Conservation (phyloP, 108 stramenopile species). For the Fragilariopsis cylindrus region DNA sequence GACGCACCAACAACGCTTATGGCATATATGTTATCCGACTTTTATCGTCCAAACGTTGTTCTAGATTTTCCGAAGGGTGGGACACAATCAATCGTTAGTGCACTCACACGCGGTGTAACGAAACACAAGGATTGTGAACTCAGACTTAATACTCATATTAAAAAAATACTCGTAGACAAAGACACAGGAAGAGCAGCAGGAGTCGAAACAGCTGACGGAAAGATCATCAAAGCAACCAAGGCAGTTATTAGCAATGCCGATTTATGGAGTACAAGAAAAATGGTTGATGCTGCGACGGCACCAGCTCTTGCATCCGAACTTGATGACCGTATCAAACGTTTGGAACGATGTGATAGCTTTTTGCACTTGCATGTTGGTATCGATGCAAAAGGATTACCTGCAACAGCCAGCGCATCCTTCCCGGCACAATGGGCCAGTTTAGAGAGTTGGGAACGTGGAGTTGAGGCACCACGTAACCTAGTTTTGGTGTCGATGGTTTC, state of each 20-base stretch:
- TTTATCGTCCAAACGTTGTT: slow-evolving; percentile 85
- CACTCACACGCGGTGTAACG: slow-evolving; percentile 85
- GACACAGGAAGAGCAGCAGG: slow-evolving; percentile 63
- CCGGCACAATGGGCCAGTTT: slow-evolving; percentile 92
- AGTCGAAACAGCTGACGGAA: slow-evolving; percentile 68
- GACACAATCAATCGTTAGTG: slow-evolving; percentile 79
- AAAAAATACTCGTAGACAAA: slow-evolving; percentile 82
- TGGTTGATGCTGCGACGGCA: background rate
- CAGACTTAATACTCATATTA: slow-evolving; percentile 65
- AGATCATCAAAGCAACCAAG: slow-evolving; percentile 63
- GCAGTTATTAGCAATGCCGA: slow-evolving; percentile 92
- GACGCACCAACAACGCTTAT: slow-evolving; percentile 91
- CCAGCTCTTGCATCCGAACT: background rate
- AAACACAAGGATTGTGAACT: slow-evolving; percentile 66
- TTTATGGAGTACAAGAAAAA: slow-evolving; percentile 74
- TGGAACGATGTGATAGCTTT: slow-evolving; percentile 48
- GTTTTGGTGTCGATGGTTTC: slow-evolving; percentile 86
- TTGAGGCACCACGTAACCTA: slow-evolving; percentile 83
- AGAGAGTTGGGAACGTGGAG: slow-evolving; percentile 63
- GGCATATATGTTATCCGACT: slow-evolving; percentile 94
- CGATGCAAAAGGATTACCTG: slow-evolving; percentile 65
- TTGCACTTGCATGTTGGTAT: slow-evolving; percentile 92
- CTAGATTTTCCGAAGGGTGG: slow-evolving; percentile 94
- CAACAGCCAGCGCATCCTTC: slow-evolving; percentile 63
- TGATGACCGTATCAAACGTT: background rate